These are phyloP conservation scores for Coccomyxa sp. DNA, from an alignment of 139 green algal species.

Conservation along the genomic window DNA sequence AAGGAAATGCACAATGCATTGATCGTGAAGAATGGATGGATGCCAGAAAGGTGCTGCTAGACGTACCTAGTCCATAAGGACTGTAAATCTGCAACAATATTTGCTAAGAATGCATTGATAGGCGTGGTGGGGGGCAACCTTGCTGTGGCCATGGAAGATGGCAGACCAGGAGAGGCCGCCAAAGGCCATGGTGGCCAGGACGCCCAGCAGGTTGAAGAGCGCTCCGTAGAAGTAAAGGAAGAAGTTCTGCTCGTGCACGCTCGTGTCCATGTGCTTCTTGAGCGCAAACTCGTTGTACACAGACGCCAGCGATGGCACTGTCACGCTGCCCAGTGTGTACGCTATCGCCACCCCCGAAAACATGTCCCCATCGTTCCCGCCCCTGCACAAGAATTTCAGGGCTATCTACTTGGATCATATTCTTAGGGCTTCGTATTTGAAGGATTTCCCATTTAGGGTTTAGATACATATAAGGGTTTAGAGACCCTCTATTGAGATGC, in stretches of 20 bases:
- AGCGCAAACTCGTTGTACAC: conserved; percentile 96
- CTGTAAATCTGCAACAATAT: no score
- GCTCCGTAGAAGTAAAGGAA: conserved; percentile 94
- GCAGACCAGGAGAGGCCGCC: neutral
- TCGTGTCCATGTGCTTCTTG: conserved; percentile 96
- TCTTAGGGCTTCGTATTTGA: no score
- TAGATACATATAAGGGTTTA: no score
- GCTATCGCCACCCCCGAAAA: conserved; percentile 39
- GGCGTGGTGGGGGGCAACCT: neutral
- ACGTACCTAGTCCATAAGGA: no score
- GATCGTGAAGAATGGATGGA: no score
- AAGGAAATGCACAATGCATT: no score
- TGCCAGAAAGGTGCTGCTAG: no score
- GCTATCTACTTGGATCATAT: no score
- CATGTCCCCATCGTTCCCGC: conserved; percentile 15
- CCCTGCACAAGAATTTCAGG: neutral
- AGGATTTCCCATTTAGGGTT: no score
- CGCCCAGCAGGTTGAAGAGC: conserved; percentile 77
- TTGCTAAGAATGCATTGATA: neutral
- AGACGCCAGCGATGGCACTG: conserved; percentile 79
- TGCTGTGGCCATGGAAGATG: conserved; percentile 56
- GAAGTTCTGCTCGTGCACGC: conserved; percentile 94
- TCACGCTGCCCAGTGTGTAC: conserved; percentile 79
- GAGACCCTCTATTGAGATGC: no score
- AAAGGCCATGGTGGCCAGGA: conserved; percentile 30